Percentiles rank a stretch among this genome's conserved stretches.
Conservation (phyloP, 2,329 filamentous ascomycete species). For the Knufia petricola region DNA sequence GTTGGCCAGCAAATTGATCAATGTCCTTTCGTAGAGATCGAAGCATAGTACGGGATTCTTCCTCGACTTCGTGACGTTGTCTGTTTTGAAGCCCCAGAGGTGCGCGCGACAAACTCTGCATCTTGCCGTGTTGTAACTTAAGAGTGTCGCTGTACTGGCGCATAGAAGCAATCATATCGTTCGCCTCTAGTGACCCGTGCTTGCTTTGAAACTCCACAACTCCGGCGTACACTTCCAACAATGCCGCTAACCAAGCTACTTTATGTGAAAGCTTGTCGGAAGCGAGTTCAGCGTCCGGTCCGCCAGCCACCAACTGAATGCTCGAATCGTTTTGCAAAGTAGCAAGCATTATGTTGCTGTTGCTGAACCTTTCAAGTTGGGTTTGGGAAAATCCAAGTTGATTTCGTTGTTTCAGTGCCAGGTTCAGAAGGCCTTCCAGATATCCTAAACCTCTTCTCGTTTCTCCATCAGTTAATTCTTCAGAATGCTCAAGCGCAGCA, state of each 20-base stretch:
- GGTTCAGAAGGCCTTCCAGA: constrained; percentile 71
- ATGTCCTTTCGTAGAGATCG: constrained; percentile 30
- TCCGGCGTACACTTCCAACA: constrained; percentile 54
- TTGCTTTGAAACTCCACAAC: constrained; percentile 59
- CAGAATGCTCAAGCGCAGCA: constrained; percentile 62
- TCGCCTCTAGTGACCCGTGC: constrained; percentile 47
- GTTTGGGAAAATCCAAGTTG: constrained; percentile 27
- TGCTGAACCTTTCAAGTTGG: constrained; percentile 25
- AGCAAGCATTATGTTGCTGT: neutral
- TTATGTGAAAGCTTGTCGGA: neutral
- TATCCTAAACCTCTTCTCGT: constrained; percentile 69
- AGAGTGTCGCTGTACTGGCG: constrained; percentile 43
- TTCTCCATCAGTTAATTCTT: constrained; percentile 74
- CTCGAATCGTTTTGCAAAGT: neutral
- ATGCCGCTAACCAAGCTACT: constrained; percentile 54
- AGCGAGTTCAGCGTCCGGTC: neutral
- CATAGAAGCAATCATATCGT: constrained; percentile 38
- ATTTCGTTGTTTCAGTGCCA: constrained; percentile 32
- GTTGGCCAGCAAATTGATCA: constrained; percentile 32
- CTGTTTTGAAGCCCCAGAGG: constrained; percentile 39
- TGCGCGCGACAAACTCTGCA: constrained; percentile 38
- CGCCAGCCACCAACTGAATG: neutral
- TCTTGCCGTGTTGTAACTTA: constrained; percentile 34
- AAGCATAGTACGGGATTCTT: constrained; percentile 13
- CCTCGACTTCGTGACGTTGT: neutral